These are phyloP conservation scores for Porphyrellus cyaneotinctus DNA, from an alignment of 768 basidiomycete species.

Conservation along the genomic window DNA sequence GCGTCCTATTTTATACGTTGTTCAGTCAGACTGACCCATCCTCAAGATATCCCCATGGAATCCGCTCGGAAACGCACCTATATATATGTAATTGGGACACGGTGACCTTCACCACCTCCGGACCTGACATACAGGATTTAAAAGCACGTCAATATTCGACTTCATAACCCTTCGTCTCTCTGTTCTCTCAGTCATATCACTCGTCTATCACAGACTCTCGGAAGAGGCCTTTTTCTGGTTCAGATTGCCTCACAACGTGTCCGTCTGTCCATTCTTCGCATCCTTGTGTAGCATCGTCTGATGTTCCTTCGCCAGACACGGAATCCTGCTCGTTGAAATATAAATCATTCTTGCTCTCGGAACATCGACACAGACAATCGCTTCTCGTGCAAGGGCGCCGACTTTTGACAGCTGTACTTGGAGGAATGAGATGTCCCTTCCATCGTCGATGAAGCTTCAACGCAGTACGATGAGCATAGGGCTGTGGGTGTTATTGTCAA, in stretches of 20 bases:
- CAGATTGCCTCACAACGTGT: conserved; percentile 59
- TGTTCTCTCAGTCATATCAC: conserved; percentile 25
- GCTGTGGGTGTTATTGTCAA: conserved; percentile 16
- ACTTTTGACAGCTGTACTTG: conserved; percentile 82
- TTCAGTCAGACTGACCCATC: background rate
- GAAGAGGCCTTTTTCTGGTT: conserved; percentile 62
- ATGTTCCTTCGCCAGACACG: conserved; percentile 50
- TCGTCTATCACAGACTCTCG: conserved; percentile 28
- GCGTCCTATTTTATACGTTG: conserved; percentile 15
- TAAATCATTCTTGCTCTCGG: conserved; percentile 80
- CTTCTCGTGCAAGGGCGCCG: conserved; percentile 73
- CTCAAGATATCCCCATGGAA: conserved; percentile 54
- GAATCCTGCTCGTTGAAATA: conserved; percentile 62
- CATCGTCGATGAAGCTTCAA: conserved; percentile 26
- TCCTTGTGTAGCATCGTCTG: background rate
- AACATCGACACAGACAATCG: conserved; percentile 84
- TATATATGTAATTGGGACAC: too few relatives aligned
- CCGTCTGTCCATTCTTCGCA: conserved; percentile 52
- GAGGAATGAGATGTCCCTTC: conserved; percentile 77
- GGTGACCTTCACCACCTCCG: too few relatives aligned
- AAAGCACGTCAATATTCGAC: conserved; percentile 57
- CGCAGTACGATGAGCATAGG: conserved; percentile 12
- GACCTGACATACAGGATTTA: conserved; percentile 72
- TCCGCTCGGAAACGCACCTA: too few relatives aligned
- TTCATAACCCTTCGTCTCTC: conserved; percentile 22